phyloP scores from a whole-genome alignment of 2,329 filamentous ascomycete genomes.

The Gyromitra esculenta region DNA sequence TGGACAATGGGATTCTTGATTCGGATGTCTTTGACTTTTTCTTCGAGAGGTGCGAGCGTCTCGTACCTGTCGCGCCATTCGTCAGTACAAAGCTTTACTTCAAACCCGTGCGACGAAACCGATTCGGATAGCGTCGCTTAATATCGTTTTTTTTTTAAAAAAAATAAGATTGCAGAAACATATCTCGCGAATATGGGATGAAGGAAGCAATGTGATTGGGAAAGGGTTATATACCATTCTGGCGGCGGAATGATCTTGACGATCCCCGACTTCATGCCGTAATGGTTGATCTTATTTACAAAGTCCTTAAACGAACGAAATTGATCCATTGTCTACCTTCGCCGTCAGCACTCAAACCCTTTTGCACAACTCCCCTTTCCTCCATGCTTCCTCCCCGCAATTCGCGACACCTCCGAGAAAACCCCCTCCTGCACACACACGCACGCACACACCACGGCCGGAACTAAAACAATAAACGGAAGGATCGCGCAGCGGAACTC shows the following conservation, averaged over 20 bases:
- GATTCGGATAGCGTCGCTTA: slow-evolving; percentile 20
- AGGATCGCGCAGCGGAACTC: slow-evolving; percentile 60
- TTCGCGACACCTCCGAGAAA: slow-evolving; percentile 40
- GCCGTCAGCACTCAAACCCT: slow-evolving; percentile 48
- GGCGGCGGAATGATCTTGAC: slow-evolving; percentile 92
- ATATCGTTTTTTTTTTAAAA: slow-evolving; percentile 1
- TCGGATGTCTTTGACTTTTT: slow-evolving; percentile 87
- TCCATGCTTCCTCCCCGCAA: slow-evolving; percentile 40
- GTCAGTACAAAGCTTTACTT: slow-evolving; percentile 29
- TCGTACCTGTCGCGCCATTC: slow-evolving; percentile 66
- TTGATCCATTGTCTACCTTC: slow-evolving; percentile 79
- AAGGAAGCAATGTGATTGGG: slow-evolving; percentile 25
- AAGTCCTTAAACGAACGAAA: slow-evolving; percentile 94
- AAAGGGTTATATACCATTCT: slow-evolving; percentile 77
- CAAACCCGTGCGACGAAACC: slow-evolving; percentile 9
- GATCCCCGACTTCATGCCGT: slow-evolving; percentile 97
- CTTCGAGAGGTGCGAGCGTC: slow-evolving; percentile 78
- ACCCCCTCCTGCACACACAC: neutral
- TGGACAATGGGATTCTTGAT: slow-evolving; percentile 98
- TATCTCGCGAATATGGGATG: slow-evolving; percentile 8
- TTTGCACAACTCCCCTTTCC: slow-evolving; percentile 27
- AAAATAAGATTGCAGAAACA: neutral
- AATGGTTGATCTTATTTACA: slow-evolving; percentile 87
- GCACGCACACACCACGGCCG: neutral
- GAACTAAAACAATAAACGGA: slow-evolving; percentile 44